phyloP scores from a whole-genome alignment of 805 yeast genomes.

The Pachysolen tannophilus region DNA sequence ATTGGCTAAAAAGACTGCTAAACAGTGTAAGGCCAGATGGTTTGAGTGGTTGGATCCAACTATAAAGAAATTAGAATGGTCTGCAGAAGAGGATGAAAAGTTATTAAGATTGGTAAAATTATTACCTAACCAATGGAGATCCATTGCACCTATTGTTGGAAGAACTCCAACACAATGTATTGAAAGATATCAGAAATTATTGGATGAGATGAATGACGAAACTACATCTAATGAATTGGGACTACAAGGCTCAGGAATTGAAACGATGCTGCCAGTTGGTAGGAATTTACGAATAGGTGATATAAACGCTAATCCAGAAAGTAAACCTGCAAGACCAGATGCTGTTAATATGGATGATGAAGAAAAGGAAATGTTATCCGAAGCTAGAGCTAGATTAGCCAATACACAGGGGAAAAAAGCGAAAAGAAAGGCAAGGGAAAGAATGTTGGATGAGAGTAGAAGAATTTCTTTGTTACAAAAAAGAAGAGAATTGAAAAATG shows the following conservation, averaged over 20 bases:
- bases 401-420: conserved; percentile 95
- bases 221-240: conserved; percentile 20
- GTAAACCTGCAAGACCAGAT: conserved; percentile 77
- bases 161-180: conserved; percentile 84
- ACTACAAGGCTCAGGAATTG: conserved; percentile 45
- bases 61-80: conserved; percentile 60
- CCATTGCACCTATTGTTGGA: conserved; percentile 74
- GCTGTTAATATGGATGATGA: conserved; percentile 76
- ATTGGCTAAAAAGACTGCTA: conserved; percentile 76
- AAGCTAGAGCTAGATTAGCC: conserved; percentile 85
- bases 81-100: conserved; percentile 66
- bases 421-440: conserved; percentile 78
- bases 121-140: conserved; percentile 92
- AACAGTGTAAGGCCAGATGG: conserved; percentile 93
- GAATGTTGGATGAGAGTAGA: conserved; percentile 71
- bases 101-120: conserved; percentile 57
- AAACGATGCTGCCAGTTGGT: conserved; percentile 22
- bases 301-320: conserved; percentile 65
- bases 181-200: conserved; percentile 69
- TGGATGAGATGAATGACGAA: conserved; percentile 41
- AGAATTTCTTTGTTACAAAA: conserved; percentile 71
- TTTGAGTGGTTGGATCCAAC: conserved; percentile 76
- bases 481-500: conserved; percentile 73
- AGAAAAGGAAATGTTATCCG: conserved; percentile 87
- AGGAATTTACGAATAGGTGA: conserved; percentile 37